phyloP scores from a whole-genome alignment of 2,329 filamentous ascomycete species.

The Botrytis squamosa region DNA sequence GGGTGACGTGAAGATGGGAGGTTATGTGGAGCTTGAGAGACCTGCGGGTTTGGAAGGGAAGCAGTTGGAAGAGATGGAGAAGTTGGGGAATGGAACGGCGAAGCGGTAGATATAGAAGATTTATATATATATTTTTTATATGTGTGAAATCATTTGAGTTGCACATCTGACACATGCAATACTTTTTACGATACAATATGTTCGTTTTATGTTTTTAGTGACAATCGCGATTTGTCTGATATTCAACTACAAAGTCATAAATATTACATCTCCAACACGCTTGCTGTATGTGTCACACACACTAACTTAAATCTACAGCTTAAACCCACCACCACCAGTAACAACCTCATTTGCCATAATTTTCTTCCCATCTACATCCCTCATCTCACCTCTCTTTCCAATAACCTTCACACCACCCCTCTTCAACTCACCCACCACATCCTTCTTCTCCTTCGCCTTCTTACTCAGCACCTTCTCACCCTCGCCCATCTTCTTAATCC shows the following conservation, averaged over 20 bases:
- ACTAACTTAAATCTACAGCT: slow-evolving; percentile 49
- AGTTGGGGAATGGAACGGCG: not conserved
- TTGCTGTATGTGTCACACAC: not conserved
- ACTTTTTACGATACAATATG: not conserved
- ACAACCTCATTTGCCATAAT: slow-evolving; percentile 53
- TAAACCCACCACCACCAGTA: slow-evolving; percentile 56
- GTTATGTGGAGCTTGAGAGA: slow-evolving; percentile 45
- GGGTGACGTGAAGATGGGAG: slow-evolving; percentile 45
- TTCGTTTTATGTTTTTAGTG: not conserved
- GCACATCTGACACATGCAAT: not conserved
- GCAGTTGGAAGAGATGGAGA: slow-evolving; percentile 27
- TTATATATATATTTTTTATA: not conserved
- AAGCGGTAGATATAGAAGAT: not conserved
- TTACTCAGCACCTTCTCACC: slow-evolving; percentile 53
- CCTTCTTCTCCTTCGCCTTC: slow-evolving; percentile 56
- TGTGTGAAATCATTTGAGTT: not conserved
- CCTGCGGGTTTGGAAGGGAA: slow-evolving; percentile 43
- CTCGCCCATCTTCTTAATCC: slow-evolving; percentile 67
- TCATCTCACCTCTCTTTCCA: slow-evolving; percentile 82
- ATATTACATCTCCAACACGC: not conserved
- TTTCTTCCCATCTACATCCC: slow-evolving; percentile 80
- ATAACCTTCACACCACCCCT: slow-evolving; percentile 90
- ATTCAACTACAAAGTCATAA: not conserved
- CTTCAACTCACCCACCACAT: slow-evolving; percentile 58
- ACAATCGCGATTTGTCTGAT: slow-evolving; percentile 6